Percentiles rank a stretch among this genome's conserved stretches.
Conservation (phyloP, 2,329 filamentous ascomycete genomes). For the Colletotrichum australisinense region DNA sequence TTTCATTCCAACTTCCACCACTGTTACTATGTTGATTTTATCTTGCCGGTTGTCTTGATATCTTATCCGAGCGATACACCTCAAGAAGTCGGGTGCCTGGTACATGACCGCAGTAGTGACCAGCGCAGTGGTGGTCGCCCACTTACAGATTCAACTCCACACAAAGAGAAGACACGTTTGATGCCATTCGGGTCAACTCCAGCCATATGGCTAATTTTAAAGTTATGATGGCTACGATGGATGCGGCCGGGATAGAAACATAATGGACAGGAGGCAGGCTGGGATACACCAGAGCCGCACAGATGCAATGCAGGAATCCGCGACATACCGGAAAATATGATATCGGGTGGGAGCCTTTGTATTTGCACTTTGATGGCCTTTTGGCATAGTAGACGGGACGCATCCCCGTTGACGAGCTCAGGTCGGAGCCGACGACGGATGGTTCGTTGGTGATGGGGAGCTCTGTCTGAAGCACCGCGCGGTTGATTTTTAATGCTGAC, state of each 20-base stretch:
- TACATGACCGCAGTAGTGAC: too few relatives aligned
- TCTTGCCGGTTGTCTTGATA: too few relatives aligned
- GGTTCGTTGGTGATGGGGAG: background rate
- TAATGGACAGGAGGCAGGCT: too few relatives aligned
- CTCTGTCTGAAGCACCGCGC: background rate
- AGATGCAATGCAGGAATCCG: background rate
- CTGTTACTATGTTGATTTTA: too few relatives aligned
- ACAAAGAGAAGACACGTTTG: too few relatives aligned
- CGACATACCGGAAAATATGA: background rate
- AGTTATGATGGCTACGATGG: background rate
- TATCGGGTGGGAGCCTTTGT: background rate
- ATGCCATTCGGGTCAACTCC: too few relatives aligned
- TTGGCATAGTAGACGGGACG: background rate
- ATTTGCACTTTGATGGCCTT: background rate
- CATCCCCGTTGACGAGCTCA: background rate
- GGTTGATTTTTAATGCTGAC: conserved; percentile 31
- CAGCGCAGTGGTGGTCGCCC: too few relatives aligned
- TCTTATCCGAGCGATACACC: too few relatives aligned
- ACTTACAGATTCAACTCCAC: too few relatives aligned
- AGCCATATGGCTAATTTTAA: background rate
- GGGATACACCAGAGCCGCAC: background rate
- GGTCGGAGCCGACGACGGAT: background rate
- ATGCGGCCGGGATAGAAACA: background rate
- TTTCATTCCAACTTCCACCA: background rate
- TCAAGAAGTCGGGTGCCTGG: too few relatives aligned